Evolutionary conservation across 2,329 filamentous ascomycete genomes (phyloP), one percentile per base, ranked within the genome.

Genomic region (Chrysosporium keratinophilum): DNA sequence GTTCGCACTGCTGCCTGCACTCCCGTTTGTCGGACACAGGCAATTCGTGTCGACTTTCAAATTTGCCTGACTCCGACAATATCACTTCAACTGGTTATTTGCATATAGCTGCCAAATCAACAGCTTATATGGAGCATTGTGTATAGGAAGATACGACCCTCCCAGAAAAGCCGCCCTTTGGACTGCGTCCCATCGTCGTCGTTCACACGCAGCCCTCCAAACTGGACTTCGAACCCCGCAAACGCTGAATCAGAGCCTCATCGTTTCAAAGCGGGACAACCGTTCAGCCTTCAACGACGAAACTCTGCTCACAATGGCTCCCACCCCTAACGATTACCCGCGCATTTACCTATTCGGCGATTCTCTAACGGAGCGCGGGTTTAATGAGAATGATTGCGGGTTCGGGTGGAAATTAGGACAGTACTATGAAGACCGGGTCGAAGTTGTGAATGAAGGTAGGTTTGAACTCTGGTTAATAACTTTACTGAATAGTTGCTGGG

Each of bases 271-370:
- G 5, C 40, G 10, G 4, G 33, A 7, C 40, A 42, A 20, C 5
- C 12, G 5, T 23, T 20, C 19, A 20, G 17, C 39, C 6, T 10
- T 11, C 10, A 2, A 19, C 10, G 19, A 49, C 4, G 12, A 31
- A 12, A 3, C 3, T 12, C 35, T 10, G n/a, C 11, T n/a, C 35
- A 12, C 4, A 3, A 37, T n/a, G 11, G 11, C 10, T 37, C 35
- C 35, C 14, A 52, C 47, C 28, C 54, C 52, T 17, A 50, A 56
- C 40, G 46, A 58, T 39, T 59, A 54, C 31, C 60, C 60, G 15
- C 56, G 58, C 14, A 59, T 62, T 37, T 62, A 62, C 19, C 45
- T 62, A 28, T 60, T 62, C 47, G 60, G 60, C 12, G 60, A 62
- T 53, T 59, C 60, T 17, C 47, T 62, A 40, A 62, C 59, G 9